These are phyloP conservation scores for Mycena indigotica DNA, from an alignment of 768 basidiomycete species.

Conservation along the genomic window DNA sequence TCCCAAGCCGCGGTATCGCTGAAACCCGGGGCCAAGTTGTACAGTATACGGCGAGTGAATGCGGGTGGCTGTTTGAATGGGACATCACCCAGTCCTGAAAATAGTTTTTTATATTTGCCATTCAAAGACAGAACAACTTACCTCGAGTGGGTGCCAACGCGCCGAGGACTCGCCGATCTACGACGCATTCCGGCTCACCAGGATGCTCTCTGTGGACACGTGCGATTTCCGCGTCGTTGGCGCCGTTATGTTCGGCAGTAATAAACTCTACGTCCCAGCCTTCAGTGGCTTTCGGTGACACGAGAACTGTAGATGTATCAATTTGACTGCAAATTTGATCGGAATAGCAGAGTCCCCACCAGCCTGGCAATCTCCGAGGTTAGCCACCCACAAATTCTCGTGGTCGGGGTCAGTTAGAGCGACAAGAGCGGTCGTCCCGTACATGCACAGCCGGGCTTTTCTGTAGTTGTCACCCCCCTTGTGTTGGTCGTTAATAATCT, in stretches of 20 bases:
- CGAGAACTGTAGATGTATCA: constrained; percentile 43
- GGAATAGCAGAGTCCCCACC: constrained; percentile 42
- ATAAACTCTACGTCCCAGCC: constrained; percentile 63
- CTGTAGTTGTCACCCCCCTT: constrained; percentile 60
- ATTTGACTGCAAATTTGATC: constrained; percentile 10
- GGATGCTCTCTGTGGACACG: constrained; percentile 68
- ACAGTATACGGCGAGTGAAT: constrained; percentile 66
- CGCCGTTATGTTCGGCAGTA: constrained; percentile 72
- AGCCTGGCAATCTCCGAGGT: constrained; percentile 80
- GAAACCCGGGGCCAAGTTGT: constrained; percentile 65
- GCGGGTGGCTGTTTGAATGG: constrained; percentile 75
- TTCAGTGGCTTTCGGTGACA: constrained; percentile 45
- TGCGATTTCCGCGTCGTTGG: constrained; percentile 64
- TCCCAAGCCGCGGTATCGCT: constrained; percentile 66
- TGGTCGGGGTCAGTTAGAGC: constrained; percentile 71
- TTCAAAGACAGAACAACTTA: constrained; percentile 47
- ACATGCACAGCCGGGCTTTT: constrained; percentile 73
- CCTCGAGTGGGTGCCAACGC: constrained; percentile 79
- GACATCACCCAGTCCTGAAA: constrained; percentile 65
- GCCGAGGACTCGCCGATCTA: constrained; percentile 70
- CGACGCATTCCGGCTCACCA: constrained; percentile 66
- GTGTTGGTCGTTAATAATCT: constrained; percentile 66
- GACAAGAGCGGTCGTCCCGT: constrained; percentile 76
- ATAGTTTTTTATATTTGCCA: no score
- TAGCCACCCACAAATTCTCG: constrained; percentile 76